Conservation (phyloP, 2,329 filamentous ascomycete genomes). For the Pseudogymnoascus sp. region DNA sequence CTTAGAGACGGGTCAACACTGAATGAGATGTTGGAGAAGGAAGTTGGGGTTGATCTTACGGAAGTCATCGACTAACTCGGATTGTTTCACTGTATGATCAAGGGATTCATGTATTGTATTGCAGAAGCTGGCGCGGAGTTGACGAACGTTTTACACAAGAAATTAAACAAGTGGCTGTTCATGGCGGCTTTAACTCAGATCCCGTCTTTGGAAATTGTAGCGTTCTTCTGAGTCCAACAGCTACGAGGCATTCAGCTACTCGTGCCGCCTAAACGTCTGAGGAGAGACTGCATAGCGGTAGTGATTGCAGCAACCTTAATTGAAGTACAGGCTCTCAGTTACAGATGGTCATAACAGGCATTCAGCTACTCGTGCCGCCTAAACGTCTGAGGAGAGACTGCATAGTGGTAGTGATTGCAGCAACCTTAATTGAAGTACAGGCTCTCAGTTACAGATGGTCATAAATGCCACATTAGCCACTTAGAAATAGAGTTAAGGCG, state of each 20-base stretch:
- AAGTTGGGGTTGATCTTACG: conserved; percentile 60
- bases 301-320: too few species aligned
- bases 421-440: too few species aligned
- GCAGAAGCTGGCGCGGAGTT: not conserved
- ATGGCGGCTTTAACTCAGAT: not conserved
- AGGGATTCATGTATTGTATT: conserved; percentile 2
- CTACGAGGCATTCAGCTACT: not conserved
- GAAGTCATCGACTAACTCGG: not conserved
- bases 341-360: too few species aligned
- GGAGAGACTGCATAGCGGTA: not conserved
- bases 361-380: not conserved
- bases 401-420: not conserved
- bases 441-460: too few species aligned
- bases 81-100: not conserved
- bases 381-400: too few species aligned
- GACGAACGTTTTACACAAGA: not conserved
- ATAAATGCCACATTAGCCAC: not conserved
- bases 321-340: too few species aligned
- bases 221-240: not conserved
- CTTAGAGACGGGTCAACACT: conserved; percentile 72
- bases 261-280: not conserved
- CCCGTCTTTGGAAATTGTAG: not conserved
- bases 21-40: conserved; percentile 61
- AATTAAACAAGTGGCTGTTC: not conserved
- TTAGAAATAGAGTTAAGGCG: too few species aligned